Evolutionary conservation across 371 early-diverging fungal species (phyloP).

Genomic region (Mortierella sp.): DNA sequence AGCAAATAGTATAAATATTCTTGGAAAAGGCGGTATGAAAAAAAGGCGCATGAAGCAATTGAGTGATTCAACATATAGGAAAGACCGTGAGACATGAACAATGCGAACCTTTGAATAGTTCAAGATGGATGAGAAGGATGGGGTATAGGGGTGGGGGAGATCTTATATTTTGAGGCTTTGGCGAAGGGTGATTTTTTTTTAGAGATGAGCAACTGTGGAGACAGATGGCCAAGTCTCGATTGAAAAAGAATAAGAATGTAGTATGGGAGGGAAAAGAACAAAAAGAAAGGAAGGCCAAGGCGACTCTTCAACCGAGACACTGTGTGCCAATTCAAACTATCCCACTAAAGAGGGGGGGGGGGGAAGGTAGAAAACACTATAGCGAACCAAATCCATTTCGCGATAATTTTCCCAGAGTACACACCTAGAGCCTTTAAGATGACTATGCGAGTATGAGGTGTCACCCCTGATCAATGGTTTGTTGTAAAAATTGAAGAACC

Average conservation of each 20-base stretch:
- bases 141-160: background rate
- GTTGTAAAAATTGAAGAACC: background rate
- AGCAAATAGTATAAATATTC: background rate
- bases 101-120: slow-evolving; percentile 2
- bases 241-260: background rate
- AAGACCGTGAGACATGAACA: background rate
- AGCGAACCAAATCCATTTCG: background rate
- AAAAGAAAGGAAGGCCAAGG: background rate
- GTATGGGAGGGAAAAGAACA: background rate
- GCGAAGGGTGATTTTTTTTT: slow-evolving; percentile 1
- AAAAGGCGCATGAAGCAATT: slow-evolving; percentile 1
- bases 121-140: slow-evolving; percentile 2
- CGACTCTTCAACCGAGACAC: background rate
- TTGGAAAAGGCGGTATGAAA: slow-evolving; percentile 2
- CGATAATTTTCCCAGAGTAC: background rate
- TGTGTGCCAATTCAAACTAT: background rate
- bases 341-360: background rate
- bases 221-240: background rate
- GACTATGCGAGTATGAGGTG: background rate
- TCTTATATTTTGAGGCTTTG: background rate
- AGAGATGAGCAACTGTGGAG: background rate
- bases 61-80: background rate
- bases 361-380: too few species aligned
- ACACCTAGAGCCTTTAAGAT: background rate
- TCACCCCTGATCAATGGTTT: too few species aligned